Base-by-base conservation (phyloP, 805 yeast genomes). In the Pichia insulana region DNA sequence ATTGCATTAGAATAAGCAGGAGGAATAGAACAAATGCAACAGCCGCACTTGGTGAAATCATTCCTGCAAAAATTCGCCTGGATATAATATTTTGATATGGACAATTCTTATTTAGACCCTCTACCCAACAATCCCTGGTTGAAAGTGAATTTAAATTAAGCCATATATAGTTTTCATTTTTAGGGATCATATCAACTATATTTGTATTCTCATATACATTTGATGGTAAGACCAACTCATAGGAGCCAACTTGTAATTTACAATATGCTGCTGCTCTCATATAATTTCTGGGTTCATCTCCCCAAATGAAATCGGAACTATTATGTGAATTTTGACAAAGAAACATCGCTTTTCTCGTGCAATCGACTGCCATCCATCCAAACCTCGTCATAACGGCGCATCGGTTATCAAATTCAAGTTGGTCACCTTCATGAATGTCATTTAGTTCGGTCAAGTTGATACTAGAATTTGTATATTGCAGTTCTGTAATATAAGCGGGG, bases 51-150 rank as follows among this genome's bases (percentile, higher is more conserved):
- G 94, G 88, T 0, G 82, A 72, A 18, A 87, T 62, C 71, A 81
- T 71, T 27, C 72, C 68, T 0, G 75, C 74, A 48, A 85, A 80
- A 39, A 74, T 74, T 40, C 76, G 67, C 27, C 66, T 64, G 5
- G 80, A 67, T 9, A 77, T 68, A 1, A 71, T 70, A 36, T 65
- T 66, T 43, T 73, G 75, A 56, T 88, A 88, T 0, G 97, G 96
- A 57, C 97, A 89, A 27, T 64, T 56, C 0, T 90, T 80, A 47
- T 74, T 69, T 0, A 86, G 76, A 0, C 95, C 96, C 1, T 95
- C 96, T 4, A 88, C 88, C 89, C 92, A 90, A 55, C 97, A 89
- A 42, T 77, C 73, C 3, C 71, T 62, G 17, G 79, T 77, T 1
- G 85, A 73, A 18, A 90, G 69, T 15, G 89, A 85, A 56, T 90